Evolutionary conservation across 805 yeast genomes (phyloP).

Genomic region (Schwanniomyces pseudopolymorphus): DNA sequence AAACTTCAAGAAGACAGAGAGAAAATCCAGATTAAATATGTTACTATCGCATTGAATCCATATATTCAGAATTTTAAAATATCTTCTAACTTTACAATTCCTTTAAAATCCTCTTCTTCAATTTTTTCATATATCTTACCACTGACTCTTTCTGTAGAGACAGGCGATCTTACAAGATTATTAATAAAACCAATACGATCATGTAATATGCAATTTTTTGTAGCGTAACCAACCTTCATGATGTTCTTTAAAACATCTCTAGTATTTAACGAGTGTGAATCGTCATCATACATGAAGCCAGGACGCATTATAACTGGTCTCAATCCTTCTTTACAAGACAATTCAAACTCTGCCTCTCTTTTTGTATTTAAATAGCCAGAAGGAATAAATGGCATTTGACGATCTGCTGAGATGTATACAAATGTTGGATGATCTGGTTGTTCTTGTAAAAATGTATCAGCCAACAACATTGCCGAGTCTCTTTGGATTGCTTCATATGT

Average conservation of each 20-base stretch:
- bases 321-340: slow-evolving; percentile 44
- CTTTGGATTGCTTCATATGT: slow-evolving; percentile 66
- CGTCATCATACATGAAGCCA: slow-evolving; percentile 75
- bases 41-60: background rate
- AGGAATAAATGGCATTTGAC: slow-evolving; percentile 66
- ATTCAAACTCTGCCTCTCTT: slow-evolving; percentile 69
- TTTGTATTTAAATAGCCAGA: slow-evolving; percentile 72
- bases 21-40: background rate
- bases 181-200: slow-evolving; percentile 38
- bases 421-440: slow-evolving; percentile 40
- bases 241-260: slow-evolving; percentile 43
- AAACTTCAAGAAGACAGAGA: background rate
- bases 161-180: slow-evolving; percentile 56
- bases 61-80: slow-evolving; percentile 7
- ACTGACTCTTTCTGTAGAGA: slow-evolving; percentile 71
- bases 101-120: slow-evolving; percentile 48
- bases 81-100: slow-evolving; percentile 51
- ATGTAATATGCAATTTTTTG: slow-evolving; percentile 45
- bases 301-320: slow-evolving; percentile 74
- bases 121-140: slow-evolving; percentile 54
- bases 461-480: slow-evolving; percentile 65
- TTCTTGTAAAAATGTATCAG: slow-evolving; percentile 48
- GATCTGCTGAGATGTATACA: slow-evolving; percentile 81
- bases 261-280: slow-evolving; percentile 24
- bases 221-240: slow-evolving; percentile 42